These are phyloP conservation scores for Pseudohalonectria lignicola DNA, from an alignment of 2,329 filamentous ascomycete species.

Conservation along the genomic window DNA sequence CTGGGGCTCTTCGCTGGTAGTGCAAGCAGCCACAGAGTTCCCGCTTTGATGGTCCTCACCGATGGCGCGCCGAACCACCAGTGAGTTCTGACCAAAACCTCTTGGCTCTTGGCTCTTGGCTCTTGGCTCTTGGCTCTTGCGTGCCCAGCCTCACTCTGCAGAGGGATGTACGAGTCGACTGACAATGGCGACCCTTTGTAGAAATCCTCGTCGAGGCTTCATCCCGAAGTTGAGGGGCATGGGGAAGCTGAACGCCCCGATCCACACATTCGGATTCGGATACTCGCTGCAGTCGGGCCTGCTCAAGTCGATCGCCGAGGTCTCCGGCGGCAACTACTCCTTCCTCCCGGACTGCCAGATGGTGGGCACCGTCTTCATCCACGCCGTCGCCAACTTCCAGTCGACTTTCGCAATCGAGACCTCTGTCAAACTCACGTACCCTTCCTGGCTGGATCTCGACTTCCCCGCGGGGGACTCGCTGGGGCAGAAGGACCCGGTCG, in stretches of 20 bases:
- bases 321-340: slow-evolving; percentile 44
- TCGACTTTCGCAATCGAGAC: slow-evolving; percentile 42
- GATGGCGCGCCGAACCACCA: slow-evolving; percentile 45
- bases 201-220: slow-evolving; percentile 38
- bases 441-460: slow-evolving; percentile 21
- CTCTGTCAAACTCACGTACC: slow-evolving; percentile 28
- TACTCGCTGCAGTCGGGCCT: slow-evolving; percentile 37
- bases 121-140: background rate
- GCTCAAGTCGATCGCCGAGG: slow-evolving; percentile 48
- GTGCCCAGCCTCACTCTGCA: too few species aligned
- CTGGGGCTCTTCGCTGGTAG: slow-evolving; percentile 31
- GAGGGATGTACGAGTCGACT: too few species aligned
- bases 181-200: too few species aligned
- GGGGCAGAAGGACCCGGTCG: too few species aligned
- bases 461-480: slow-evolving; percentile 22
- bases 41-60: slow-evolving; percentile 41
- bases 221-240: slow-evolving; percentile 38
- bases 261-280: slow-evolving; percentile 45
- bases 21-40: slow-evolving; percentile 24
- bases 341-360: slow-evolving; percentile 53
- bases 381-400: slow-evolving; percentile 50
- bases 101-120: background rate
- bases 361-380: slow-evolving; percentile 52
- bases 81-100: too few species aligned
- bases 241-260: slow-evolving; percentile 27